A percentile compares a stretch with the other conserved stretches of the same genome.
Conservation (phyloP, 495 filamentous ascomycete species). For the Penicillium egyptiacum region DNA sequence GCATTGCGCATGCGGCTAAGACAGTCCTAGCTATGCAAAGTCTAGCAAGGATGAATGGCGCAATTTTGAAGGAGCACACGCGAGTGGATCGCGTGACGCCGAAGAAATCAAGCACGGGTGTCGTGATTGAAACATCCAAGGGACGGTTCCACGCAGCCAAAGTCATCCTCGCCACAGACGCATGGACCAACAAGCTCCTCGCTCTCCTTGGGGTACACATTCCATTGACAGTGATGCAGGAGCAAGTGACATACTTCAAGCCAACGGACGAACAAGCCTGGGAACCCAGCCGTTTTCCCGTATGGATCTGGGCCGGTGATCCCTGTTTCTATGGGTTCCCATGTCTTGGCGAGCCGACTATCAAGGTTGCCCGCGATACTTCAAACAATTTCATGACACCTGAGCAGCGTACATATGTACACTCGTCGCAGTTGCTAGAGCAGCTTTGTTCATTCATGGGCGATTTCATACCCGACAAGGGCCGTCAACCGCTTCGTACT, state of each 20-base stretch:
- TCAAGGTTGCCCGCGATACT: constrained; percentile 31
- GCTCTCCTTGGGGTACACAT: constrained; percentile 27
- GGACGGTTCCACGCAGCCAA: constrained; percentile 25
- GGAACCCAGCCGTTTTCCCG: constrained; percentile 22
- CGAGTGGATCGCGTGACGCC: constrained; percentile 27
- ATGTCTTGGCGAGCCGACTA: constrained; percentile 32
- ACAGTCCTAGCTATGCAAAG: constrained; percentile 26
- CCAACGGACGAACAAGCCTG: constrained; percentile 21
- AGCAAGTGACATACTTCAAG: constrained; percentile 36
- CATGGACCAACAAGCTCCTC: constrained; percentile 33
- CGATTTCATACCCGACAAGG: constrained; percentile 25
- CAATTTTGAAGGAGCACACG: constrained; percentile 26
- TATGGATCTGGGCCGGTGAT: constrained; percentile 31
- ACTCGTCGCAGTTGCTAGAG: constrained; percentile 23
- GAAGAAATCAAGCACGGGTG: constrained; percentile 12
- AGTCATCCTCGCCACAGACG: constrained; percentile 31
- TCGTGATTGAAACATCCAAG: constrained; percentile 28
- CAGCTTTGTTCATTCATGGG: constrained; percentile 24
- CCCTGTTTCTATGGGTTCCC: constrained; percentile 32
- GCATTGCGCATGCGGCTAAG: constrained; percentile 28
- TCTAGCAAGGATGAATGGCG: constrained; percentile 24
- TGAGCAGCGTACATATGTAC: constrained; percentile 31
- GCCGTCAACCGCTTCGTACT: constrained; percentile 28
- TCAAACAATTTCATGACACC: constrained; percentile 33
- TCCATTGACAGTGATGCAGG: constrained; percentile 32